Evolutionary conservation across 2,329 filamentous ascomycete genomes (phyloP).

Genomic region (Cyclaneusma minus): DNA sequence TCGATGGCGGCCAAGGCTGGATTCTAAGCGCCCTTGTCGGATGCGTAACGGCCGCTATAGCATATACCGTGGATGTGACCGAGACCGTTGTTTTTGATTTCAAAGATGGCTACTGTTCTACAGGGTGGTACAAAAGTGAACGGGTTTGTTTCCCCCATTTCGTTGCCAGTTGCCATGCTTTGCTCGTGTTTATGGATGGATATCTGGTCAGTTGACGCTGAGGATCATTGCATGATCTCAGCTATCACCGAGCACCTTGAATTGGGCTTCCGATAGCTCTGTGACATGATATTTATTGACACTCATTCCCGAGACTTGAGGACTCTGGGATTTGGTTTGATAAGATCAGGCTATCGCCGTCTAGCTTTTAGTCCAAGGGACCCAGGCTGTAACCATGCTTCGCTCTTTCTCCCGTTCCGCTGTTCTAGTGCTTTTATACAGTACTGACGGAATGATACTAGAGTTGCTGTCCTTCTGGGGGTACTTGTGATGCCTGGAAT

Average conservation of each 20-base stretch:
- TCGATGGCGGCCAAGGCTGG: slow-evolving; percentile 89
- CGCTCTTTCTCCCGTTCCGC: no score
- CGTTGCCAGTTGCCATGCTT: not conserved
- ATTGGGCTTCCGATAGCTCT: slow-evolving; percentile 6
- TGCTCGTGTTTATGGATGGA: not conserved
- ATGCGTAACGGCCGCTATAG: slow-evolving; percentile 67
- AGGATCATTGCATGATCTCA: no score
- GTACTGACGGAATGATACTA: slow-evolving; percentile 6
- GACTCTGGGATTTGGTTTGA: no score
- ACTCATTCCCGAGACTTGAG: no score
- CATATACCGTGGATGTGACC: slow-evolving; percentile 78
- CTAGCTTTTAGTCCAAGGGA: no score
- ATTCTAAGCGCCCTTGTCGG: slow-evolving; percentile 83
- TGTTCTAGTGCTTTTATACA: no score
- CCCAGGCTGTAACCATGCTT: no score
- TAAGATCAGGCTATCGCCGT: no score
- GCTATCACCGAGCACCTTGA: no score
- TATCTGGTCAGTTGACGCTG: no score
- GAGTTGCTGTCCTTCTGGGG: slow-evolving; percentile 40
- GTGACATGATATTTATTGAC: not conserved
- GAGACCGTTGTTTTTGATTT: slow-evolving; percentile 77
- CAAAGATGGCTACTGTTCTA: slow-evolving; percentile 74
- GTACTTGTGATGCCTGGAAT: slow-evolving; percentile 41
- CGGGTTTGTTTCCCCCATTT: slow-evolving; percentile 29
- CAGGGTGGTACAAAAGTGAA: slow-evolving; percentile 58